Evolutionary conservation across 176 grass and related monocot genomes (phyloP).

Genomic region (Chrysopogon serrulatus): DNA sequence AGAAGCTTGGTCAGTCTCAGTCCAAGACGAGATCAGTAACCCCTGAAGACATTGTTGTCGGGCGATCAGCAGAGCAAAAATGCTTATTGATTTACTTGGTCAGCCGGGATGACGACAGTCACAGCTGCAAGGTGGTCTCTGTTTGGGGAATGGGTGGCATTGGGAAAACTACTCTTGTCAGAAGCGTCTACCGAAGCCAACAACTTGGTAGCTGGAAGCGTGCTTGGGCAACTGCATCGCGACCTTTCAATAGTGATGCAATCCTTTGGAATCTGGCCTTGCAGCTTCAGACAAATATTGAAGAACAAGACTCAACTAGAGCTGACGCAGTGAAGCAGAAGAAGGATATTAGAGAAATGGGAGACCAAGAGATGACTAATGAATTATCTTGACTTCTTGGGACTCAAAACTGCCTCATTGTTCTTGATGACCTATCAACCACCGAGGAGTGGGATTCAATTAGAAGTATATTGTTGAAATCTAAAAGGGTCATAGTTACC

Average conservation of each 20-base stretch:
- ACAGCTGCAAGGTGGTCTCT: not conserved
- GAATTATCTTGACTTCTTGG: not conserved
- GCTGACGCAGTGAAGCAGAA: too few species aligned
- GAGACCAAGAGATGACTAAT: not conserved
- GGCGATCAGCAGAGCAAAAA: not conserved
- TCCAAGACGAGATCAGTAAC: not conserved
- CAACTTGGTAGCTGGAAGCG: not conserved
- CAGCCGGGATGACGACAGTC: not conserved
- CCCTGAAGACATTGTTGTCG: not conserved
- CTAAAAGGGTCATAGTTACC: conserved; percentile 19
- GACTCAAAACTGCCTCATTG: not conserved
- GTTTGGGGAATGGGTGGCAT: conserved; percentile 10
- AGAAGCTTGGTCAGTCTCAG: not conserved
- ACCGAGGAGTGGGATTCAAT: not conserved
- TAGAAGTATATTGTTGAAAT: not conserved
- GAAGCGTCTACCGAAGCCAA: not conserved
- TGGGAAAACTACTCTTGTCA: conserved; percentile 19
- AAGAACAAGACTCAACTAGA: not conserved
- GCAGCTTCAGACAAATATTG: not conserved
- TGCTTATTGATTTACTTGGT: not conserved
- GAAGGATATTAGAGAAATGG: not conserved
- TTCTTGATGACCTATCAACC: conserved; percentile 29
- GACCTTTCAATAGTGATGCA: not conserved
- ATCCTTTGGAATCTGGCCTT: not conserved
- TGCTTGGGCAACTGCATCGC: not conserved